phyloP scores from a whole-genome alignment of 305 asterid genomes.

The Coffea humblotiana region DNA sequence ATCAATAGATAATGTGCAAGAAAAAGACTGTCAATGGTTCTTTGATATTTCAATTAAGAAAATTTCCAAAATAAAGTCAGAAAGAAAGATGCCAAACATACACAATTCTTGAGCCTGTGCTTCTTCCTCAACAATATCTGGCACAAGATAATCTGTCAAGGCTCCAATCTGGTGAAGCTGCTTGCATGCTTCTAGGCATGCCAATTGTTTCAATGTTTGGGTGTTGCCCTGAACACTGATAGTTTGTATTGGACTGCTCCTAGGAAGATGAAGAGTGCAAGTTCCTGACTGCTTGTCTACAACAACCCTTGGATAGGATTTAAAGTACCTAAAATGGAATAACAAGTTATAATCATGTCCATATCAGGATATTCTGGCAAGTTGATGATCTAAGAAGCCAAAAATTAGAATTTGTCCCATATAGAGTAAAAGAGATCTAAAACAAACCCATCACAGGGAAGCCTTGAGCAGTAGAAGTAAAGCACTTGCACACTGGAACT shows the following conservation, averaged over 20 bases:
- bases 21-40: neutral
- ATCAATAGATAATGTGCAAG: neutral
- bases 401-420: neutral
- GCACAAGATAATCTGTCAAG: conserved; percentile 73
- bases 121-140: conserved; percentile 68
- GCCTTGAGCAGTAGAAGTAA: conserved; percentile 70
- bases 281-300: conserved; percentile 40
- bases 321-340: conserved; percentile 56
- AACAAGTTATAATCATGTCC: neutral
- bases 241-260: conserved; percentile 55
- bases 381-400: neutral
- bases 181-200: conserved; percentile 83
- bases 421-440: conserved; percentile 13
- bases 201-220: conserved; percentile 60
- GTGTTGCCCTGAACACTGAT: conserved; percentile 38
- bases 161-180: conserved; percentile 65
- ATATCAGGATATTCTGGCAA: neutral
- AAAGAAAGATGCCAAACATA: conserved; percentile 21
- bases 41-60: neutral
- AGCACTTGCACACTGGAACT: conserved; percentile 63
- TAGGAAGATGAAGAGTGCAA: conserved; percentile 67
- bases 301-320: conserved; percentile 58
- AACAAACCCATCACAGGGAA: conserved; percentile 84
- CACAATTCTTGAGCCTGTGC: conserved; percentile 41
- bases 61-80: neutral